Evolutionary conservation across 345 rosid species (phyloP).

Genomic region (Odontarrhena argentea): DNA sequence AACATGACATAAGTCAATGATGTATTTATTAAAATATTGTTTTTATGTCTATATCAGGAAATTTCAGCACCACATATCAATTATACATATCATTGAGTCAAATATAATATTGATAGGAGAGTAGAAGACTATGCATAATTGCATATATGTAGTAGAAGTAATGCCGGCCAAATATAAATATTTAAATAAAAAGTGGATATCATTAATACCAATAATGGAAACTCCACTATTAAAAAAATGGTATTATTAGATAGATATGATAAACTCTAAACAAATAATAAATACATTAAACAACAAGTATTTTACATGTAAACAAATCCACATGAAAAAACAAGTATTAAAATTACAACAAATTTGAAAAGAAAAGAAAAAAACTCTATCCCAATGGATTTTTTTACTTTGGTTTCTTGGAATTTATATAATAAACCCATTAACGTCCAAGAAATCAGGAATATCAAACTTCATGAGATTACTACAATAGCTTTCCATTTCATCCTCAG

Average conservation of each 20-base stretch:
- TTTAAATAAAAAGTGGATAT: conserved; percentile 30
- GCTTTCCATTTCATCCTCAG: conserved; percentile 83
- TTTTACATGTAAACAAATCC: conserved; percentile 34
- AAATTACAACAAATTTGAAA: neutral
- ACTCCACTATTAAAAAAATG: conserved; percentile 26
- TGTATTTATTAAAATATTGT: conserved; percentile 9
- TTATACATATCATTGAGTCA: conserved; percentile 20
- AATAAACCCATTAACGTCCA: conserved; percentile 56
- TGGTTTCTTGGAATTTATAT: conserved; percentile 43
- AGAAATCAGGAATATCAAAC: conserved; percentile 62
- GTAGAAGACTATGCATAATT: conserved; percentile 17
- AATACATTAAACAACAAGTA: conserved; percentile 10
- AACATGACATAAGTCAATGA: conserved; percentile 44
- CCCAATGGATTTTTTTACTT: conserved; percentile 8
- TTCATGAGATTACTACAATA: conserved; percentile 60
- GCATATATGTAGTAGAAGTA: conserved; percentile 8
- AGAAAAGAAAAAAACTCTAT: neutral
- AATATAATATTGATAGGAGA: conserved; percentile 20
- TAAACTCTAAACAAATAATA: conserved; percentile 7
- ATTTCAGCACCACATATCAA: conserved; percentile 36
- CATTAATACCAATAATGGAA: conserved; percentile 41
- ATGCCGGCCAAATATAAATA: conserved; percentile 32
- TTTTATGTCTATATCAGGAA: conserved; percentile 38
- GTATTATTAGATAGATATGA: conserved; percentile 1
- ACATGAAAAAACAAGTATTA: neutral